phyloP scores from a whole-genome alignment of 176 grass and related monocot genomes.

The Phyllostachys edulis region DNA sequence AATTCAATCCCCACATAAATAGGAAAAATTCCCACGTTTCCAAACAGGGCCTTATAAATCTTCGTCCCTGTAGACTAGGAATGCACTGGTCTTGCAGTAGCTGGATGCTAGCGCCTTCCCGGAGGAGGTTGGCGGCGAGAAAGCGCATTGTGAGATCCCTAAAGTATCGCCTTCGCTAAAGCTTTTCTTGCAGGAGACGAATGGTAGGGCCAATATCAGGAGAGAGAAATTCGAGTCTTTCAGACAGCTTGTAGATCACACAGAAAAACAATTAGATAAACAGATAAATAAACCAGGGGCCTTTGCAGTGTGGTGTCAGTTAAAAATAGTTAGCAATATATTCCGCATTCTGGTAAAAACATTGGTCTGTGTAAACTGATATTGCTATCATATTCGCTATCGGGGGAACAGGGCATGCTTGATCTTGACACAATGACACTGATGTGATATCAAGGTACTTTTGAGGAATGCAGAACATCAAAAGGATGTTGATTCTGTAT shows the following conservation, averaged over 20 bases:
- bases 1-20: too few relatives aligned
- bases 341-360: background rate
- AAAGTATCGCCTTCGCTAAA: conserved; percentile 37
- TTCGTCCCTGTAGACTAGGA: conserved; percentile 65
- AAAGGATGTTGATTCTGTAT: background rate
- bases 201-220: background rate
- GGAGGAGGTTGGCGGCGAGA: conserved; percentile 65
- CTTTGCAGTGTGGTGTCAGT: background rate
- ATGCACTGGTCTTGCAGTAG: conserved; percentile 62
- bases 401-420: background rate
- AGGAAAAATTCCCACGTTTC: too few relatives aligned
- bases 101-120: conserved; percentile 65
- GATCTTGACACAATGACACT: background rate
- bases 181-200: conserved; percentile 50
- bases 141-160: conserved; percentile 60
- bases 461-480: background rate
- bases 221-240: background rate
- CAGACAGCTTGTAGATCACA: background rate
- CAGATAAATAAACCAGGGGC: background rate
- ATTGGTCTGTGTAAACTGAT: background rate
- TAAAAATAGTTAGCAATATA: background rate
- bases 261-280: background rate
- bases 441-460: background rate
- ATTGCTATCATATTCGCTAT: background rate
- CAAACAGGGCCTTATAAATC: conserved; percentile 13